phyloP scores from a whole-genome alignment of 2,329 filamentous ascomycete species.

The Pseudogymnoascus destructans region DNA sequence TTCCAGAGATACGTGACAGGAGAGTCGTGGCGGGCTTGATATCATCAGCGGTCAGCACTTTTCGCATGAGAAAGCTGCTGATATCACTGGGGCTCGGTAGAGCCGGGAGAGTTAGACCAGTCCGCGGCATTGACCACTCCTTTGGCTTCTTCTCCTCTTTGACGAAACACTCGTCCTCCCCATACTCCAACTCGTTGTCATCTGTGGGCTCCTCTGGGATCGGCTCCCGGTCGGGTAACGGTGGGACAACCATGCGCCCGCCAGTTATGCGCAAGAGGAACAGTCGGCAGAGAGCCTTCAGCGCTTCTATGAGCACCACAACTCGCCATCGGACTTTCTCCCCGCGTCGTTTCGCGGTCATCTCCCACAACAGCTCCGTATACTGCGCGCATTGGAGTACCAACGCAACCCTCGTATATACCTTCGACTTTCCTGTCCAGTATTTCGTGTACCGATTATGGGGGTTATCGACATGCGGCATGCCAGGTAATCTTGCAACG shows the following conservation, averaged over 20 bases:
- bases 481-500: slow-evolving; percentile 42
- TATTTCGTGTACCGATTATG: slow-evolving; percentile 55
- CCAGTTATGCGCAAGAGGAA: slow-evolving; percentile 72
- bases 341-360: slow-evolving; percentile 78
- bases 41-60: slow-evolving; percentile 88
- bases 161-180: slow-evolving; percentile 28
- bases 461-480: slow-evolving; percentile 36
- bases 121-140: slow-evolving; percentile 89
- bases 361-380: slow-evolving; percentile 92
- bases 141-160: slow-evolving; percentile 28
- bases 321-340: slow-evolving; percentile 79
- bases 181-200: slow-evolving; percentile 33
- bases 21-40: slow-evolving; percentile 84
- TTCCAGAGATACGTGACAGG: slow-evolving; percentile 67
- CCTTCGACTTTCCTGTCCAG: slow-evolving; percentile 48
- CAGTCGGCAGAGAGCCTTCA: slow-evolving; percentile 76
- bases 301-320: slow-evolving; percentile 67
- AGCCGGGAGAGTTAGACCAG: slow-evolving; percentile 70
- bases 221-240: slow-evolving; percentile 73
- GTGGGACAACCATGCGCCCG: slow-evolving; percentile 69
- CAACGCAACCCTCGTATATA: slow-evolving; percentile 72
- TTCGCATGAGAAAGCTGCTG: slow-evolving; percentile 72
- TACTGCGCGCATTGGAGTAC: slow-evolving; percentile 85
- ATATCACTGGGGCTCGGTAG: slow-evolving; percentile 74
- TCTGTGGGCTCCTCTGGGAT: slow-evolving; percentile 43